A percentile compares a stretch with the other conserved stretches of the same genome.
Conservation (phyloP, 2,329 filamentous ascomycete species). For the Fusarium odoratissimum region DNA sequence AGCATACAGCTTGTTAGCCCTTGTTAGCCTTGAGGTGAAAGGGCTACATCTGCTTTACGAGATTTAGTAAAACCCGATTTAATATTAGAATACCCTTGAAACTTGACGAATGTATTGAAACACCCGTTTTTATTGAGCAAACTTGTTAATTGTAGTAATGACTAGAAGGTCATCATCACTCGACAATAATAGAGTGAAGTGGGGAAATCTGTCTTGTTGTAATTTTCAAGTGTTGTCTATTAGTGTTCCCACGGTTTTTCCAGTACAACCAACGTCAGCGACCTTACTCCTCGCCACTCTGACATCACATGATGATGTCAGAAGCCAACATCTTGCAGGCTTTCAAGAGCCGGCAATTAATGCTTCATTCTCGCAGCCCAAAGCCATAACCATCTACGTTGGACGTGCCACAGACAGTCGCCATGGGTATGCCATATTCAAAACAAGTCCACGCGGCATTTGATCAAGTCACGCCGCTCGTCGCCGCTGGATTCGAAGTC, state of each 20-base stretch:
- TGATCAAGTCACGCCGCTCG: conserved; percentile 10
- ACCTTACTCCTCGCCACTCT: neutral
- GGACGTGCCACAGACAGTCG: accelerated
- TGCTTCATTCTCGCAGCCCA: too few species aligned
- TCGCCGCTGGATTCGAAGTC: conserved; percentile 17
- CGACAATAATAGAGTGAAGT: too few species aligned
- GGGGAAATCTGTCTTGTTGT: neutral
- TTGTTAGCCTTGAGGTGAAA: neutral
- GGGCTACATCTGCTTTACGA: too few species aligned
- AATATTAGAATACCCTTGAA: too few species aligned
- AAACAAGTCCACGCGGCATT: conserved; percentile 21
- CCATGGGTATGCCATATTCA: conserved; percentile 20
- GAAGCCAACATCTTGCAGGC: too few species aligned
- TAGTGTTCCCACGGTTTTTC: neutral
- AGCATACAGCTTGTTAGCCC: too few species aligned
- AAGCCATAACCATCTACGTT: accelerated
- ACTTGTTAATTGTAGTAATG: too few species aligned
- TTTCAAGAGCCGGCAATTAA: accelerated
- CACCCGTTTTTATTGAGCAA: too few species aligned
- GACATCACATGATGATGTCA: neutral
- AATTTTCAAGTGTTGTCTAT: neutral
- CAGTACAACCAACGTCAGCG: neutral
- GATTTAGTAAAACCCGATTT: too few species aligned
- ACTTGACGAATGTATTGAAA: too few species aligned
- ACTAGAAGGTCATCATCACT: too few species aligned